Base-by-base conservation (phyloP, 495 filamentous ascomycete genomes). In the Mytilinidion resinicola region DNA sequence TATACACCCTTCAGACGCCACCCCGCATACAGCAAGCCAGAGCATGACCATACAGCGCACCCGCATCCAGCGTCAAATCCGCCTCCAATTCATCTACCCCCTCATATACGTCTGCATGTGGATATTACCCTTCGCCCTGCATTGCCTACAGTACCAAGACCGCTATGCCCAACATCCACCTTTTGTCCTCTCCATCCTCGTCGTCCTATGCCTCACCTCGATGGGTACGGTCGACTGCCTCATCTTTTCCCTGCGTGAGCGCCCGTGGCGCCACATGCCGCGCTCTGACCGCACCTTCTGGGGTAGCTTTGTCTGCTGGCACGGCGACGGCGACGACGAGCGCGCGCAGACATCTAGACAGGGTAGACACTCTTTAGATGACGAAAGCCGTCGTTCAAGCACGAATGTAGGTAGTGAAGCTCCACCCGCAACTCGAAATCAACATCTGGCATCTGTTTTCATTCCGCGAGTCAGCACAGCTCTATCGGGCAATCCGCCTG, bases 71-170 rank as follows among this genome's bases (percentile, higher is more conserved):
- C 79, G 82, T 5, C 87, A 90, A 61, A 74, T 90, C 10, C 78
- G 84, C 44, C 75, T 85, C 33, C 71, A 90, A 3, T 87, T 90
- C 65, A 80, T 85, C 47, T 90, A 91, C 69, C 87, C 87, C 7
- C 64, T 82, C 12, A 74, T 84, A 50, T 90, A 90, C 73, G 75
- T 85, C n/a, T 62, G 82, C 25, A 80, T 87, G 70, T 91, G 87
- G 87, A 67, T 86, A 37, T 69, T 83, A n/a, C 86, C 87, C 11
- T 87, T 90, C 66, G 70, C 85, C 12, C 74, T 73, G 21, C 82
- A 89, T 68, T 74, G 79, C 52, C 63, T 83, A 38, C 75, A 78
- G 39, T 88, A 84, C 70, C 74, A 78, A 51, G 77, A 85, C 62
- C 62, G 70, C 51, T 80, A 74, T 48, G 74, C 73, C 14, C 59